Percentiles rank a stretch among this genome's conserved stretches.
Conservation (phyloP, 2,329 filamentous ascomycete genomes). For the Pyrenophora tritici-repentis region DNA sequence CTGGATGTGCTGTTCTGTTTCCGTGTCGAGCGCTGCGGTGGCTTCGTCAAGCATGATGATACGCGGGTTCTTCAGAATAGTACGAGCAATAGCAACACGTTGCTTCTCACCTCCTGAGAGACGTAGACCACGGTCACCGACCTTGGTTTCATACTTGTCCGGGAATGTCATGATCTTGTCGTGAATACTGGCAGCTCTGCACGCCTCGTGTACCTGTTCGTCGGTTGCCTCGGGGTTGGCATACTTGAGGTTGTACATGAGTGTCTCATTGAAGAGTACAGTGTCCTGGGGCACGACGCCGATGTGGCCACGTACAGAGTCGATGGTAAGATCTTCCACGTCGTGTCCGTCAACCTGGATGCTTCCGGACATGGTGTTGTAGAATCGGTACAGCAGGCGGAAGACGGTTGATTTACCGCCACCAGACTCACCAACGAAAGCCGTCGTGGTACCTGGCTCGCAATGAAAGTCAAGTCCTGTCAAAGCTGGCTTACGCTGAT, state of each 20-base stretch:
- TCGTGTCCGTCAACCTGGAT: conserved; percentile 86
- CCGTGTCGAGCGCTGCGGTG: conserved; percentile 86
- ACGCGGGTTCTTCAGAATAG: conserved; percentile 86
- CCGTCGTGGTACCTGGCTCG: conserved; percentile 87
- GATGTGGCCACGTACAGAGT: conserved; percentile 88
- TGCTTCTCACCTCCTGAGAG: conserved; percentile 93
- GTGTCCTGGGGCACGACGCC: conserved; percentile 98
- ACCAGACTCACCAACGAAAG: conserved; percentile 93
- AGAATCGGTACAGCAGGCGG: conserved; percentile 94
- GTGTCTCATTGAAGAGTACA: conserved; percentile 88
- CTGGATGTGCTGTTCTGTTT: conserved; percentile 93
- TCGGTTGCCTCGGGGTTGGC: conserved; percentile 81
- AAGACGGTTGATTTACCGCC: conserved; percentile 98
- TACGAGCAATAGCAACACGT: conserved; percentile 88
- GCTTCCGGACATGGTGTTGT: conserved; percentile 78
- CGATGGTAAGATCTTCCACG: conserved; percentile 85
- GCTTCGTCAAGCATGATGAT: conserved; percentile 95
- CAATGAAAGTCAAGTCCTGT: conserved; percentile 85
- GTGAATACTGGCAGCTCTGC: conserved; percentile 85
- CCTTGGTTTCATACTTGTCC: conserved; percentile 85
- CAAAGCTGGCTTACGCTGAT: conserved; percentile 81
- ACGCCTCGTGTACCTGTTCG: conserved; percentile 80
- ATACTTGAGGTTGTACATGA: conserved; percentile 95
- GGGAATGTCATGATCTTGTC: conserved; percentile 90
- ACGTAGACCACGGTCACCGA: conserved; percentile 85